These are phyloP conservation scores for Tephrocybe sp. DNA, from an alignment of 768 basidiomycete genomes.

Conservation along the genomic window DNA sequence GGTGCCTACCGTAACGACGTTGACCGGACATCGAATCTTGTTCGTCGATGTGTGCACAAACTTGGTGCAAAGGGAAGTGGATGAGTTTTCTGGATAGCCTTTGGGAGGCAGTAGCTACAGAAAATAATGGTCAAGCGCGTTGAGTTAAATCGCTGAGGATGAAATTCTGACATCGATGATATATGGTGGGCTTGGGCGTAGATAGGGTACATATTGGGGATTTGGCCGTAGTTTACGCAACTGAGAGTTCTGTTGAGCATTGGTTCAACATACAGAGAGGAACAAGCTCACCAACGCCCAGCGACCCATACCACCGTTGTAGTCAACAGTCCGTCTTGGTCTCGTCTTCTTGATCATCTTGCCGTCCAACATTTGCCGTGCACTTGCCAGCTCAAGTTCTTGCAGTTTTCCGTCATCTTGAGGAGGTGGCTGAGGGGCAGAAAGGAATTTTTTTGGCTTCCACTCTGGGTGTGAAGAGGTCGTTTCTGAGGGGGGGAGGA, in stretches of 20 bases:
- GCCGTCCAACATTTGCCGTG: constrained; percentile 70
- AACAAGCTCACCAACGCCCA: constrained; percentile 70
- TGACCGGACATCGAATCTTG: constrained; percentile 96
- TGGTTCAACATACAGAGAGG: not conserved
- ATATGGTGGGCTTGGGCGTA: constrained; percentile 85
- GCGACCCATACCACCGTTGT: constrained; percentile 82
- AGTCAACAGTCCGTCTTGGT: constrained; percentile 93
- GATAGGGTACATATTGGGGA: constrained; percentile 67
- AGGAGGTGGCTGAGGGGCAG: constrained; percentile 75
- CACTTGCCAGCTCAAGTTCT: constrained; percentile 78
- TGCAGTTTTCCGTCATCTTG: constrained; percentile 71
- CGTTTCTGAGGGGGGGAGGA: constrained; percentile 47
- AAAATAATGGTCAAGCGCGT: constrained; percentile 15
- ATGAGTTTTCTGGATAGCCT: constrained; percentile 87
- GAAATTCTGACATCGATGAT: constrained; percentile 74
- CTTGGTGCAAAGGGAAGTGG: constrained; percentile 93
- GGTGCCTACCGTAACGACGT: constrained; percentile 79
- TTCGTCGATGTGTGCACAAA: constrained; percentile 98
- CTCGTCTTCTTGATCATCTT: constrained; percentile 87
- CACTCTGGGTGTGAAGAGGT: constrained; percentile 57
- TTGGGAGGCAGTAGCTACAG: constrained; percentile 86
- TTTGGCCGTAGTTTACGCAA: constrained; percentile 76
- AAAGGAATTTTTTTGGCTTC: constrained; percentile 68
- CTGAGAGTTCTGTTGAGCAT: constrained; percentile 31
- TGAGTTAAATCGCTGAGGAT: constrained; percentile 16